These are phyloP conservation scores for Lanmaoa pseudosensibilis DNA, from an alignment of 768 basidiomycete species.

Conservation along the genomic window DNA sequence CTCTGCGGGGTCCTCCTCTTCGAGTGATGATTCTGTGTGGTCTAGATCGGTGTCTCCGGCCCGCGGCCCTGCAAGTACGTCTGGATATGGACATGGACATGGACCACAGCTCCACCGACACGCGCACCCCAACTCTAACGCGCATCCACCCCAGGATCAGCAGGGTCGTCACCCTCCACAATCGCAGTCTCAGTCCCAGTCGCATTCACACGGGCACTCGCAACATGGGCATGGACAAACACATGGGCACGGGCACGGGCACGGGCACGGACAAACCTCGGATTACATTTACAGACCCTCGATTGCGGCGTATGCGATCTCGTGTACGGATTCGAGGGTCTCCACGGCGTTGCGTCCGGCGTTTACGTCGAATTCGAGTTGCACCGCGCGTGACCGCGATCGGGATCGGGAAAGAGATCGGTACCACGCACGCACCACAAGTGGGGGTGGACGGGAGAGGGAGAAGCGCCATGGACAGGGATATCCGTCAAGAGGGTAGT, in stretches of 20 bases:
- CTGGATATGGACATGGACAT: constrained; percentile 11
- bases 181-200: not conserved
- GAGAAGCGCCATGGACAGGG: constrained; percentile 19
- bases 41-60: constrained; percentile 29
- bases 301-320: constrained; percentile 33
- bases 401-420: constrained; percentile 16
- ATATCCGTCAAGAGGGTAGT: constrained; percentile 14
- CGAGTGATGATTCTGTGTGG: constrained; percentile 27
- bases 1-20: constrained; percentile 24
- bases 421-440: constrained; percentile 12
- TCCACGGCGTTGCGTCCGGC: constrained; percentile 35
- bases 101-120: constrained; percentile 20
- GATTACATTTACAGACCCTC: constrained; percentile 33
- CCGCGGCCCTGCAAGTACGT: constrained; percentile 7
- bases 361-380: constrained; percentile 28
- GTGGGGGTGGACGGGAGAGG: constrained; percentile 10
- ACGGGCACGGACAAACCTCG: constrained; percentile 12
- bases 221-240: not conserved
- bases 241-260: constrained; percentile 1
- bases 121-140: constrained; percentile 1
- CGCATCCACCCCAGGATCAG: constrained; percentile 14
- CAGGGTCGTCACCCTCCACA: constrained; percentile 11
- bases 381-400: constrained; percentile 20
- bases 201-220: not conserved
- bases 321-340: constrained; percentile 34